Percentiles rank a stretch among this genome's conserved stretches.
These are phyloP conservation scores for Podospora sp. DNA, from an alignment of 495 filamentous ascomycete species.

Conservation along the genomic window DNA sequence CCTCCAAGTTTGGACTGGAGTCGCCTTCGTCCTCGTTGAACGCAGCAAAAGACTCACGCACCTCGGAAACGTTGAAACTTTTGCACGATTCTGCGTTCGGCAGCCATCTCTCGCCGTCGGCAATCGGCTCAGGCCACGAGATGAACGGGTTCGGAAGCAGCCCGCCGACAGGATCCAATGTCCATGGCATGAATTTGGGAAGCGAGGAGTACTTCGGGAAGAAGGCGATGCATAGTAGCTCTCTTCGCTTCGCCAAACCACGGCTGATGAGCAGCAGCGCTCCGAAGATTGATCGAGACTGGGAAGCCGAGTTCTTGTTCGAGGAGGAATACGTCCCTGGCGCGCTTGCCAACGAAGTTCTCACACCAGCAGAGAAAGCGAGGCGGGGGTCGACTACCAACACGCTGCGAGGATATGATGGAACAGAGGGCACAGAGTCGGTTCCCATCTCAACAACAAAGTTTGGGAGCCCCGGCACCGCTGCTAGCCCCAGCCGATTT, in stretches of 20 bases:
- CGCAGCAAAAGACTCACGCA: constrained; percentile 56
- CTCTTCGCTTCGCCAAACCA: constrained; percentile 63
- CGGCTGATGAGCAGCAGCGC: constrained; percentile 81
- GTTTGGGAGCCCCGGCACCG: constrained; percentile 73
- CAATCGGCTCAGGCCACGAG: constrained; percentile 58
- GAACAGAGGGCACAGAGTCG: constrained; percentile 48
- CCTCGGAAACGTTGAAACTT: constrained; percentile 74
- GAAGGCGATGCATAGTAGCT: constrained; percentile 81
- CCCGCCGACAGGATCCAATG: constrained; percentile 60
- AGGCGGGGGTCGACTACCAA: constrained; percentile 67
- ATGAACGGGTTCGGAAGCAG: constrained; percentile 56
- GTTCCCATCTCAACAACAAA: constrained; percentile 58
- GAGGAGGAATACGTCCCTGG: constrained; percentile 92
- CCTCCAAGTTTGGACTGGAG: constrained; percentile 88
- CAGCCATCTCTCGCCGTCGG: constrained; percentile 45
- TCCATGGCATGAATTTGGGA: constrained; percentile 45
- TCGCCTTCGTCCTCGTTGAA: constrained; percentile 79
- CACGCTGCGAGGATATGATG: constrained; percentile 55
- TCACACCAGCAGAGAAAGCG: constrained; percentile 87
- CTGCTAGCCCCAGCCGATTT: constrained; percentile 84
- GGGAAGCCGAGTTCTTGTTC: constrained; percentile 84
- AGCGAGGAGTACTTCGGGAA: constrained; percentile 67
- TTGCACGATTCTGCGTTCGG: constrained; percentile 86
- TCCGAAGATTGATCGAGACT: constrained; percentile 69
- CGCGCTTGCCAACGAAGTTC: constrained; percentile 77